phyloP scores from a whole-genome alignment of 345 rosid genomes.

The Eucalyptus tenuipes region DNA sequence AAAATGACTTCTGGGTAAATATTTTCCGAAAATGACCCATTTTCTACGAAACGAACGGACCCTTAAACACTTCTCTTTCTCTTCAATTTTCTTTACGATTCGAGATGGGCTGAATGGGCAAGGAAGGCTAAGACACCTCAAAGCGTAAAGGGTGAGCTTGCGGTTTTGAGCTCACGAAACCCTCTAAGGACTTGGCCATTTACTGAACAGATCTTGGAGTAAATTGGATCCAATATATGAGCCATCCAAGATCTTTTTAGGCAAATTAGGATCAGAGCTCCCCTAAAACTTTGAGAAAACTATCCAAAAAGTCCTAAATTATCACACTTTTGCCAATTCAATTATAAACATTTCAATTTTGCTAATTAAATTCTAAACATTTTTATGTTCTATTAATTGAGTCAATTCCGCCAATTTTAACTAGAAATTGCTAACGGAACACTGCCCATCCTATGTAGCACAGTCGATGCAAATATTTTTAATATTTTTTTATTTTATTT shows the following conservation, averaged over 20 bases:
- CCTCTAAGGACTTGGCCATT: not conserved
- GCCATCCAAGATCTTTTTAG: not conserved
- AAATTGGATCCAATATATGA: not conserved
- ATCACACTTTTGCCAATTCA: no score
- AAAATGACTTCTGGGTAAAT: no score
- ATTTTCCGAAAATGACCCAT: no score
- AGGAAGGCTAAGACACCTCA: not conserved
- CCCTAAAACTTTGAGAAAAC: not conserved
- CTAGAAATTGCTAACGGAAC: no score
- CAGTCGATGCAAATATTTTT: accelerated
- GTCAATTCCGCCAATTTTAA: no score
- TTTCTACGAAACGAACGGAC: no score
- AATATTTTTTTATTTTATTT: no score
- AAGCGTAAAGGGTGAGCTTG: not conserved
- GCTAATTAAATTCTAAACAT: no score
- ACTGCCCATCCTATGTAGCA: no score
- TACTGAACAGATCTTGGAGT: not conserved
- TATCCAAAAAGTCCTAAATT: no score
- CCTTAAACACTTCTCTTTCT: not conserved
- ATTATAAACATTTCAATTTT: no score
- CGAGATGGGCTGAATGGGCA: not conserved
- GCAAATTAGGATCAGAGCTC: not conserved
- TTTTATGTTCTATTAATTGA: no score
- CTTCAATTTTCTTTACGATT: not conserved
- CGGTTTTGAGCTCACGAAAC: not conserved